Evolutionary conservation across 805 yeast species (phyloP).

Genomic region (Nakazawaea laoshanensis): DNA sequence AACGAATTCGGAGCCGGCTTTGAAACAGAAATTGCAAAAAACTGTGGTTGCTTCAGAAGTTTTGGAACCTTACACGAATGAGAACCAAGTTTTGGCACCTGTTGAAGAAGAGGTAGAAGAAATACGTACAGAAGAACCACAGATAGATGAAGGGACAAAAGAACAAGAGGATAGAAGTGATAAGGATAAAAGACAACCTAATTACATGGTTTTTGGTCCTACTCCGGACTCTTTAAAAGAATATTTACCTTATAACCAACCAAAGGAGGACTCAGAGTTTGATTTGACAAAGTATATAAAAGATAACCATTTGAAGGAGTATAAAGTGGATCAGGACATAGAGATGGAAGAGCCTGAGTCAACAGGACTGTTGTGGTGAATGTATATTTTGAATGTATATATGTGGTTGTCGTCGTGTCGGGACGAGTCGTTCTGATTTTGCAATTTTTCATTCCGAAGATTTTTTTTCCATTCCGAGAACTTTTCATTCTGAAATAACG

Average conservation of each 20-base stretch:
- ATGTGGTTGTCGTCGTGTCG: too few species aligned
- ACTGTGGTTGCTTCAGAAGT: slow-evolving; percentile 14
- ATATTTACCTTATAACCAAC: slow-evolving; percentile 22
- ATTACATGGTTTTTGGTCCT: slow-evolving; percentile 24
- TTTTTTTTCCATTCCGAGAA: too few species aligned
- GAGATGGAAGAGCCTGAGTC: slow-evolving; percentile 3
- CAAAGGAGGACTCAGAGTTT: slow-evolving; percentile 13
- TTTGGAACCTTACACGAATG: slow-evolving; percentile 11
- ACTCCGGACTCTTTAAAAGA: slow-evolving; percentile 23
- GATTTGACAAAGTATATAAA: slow-evolving; percentile 5
- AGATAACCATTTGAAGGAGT: not conserved
- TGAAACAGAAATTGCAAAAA: slow-evolving; percentile 3
- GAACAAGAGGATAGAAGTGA: slow-evolving; percentile 1
- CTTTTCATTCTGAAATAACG: too few species aligned
- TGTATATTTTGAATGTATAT: too few species aligned
- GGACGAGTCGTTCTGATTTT: too few species aligned
- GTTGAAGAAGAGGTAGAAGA: slow-evolving; percentile 5
- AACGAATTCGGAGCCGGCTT: not conserved
- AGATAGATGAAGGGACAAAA: slow-evolving; percentile 4
- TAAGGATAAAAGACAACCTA: slow-evolving; percentile 12
- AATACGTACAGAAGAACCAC: not conserved
- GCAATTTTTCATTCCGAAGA: too few species aligned
- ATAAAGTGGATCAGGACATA: slow-evolving; percentile 2
- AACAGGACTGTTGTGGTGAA: too few species aligned
- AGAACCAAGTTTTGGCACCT: not conserved